These are phyloP conservation scores for Lentithecium fluviatile DNA, from an alignment of 495 filamentous ascomycete genomes.

Conservation along the genomic window DNA sequence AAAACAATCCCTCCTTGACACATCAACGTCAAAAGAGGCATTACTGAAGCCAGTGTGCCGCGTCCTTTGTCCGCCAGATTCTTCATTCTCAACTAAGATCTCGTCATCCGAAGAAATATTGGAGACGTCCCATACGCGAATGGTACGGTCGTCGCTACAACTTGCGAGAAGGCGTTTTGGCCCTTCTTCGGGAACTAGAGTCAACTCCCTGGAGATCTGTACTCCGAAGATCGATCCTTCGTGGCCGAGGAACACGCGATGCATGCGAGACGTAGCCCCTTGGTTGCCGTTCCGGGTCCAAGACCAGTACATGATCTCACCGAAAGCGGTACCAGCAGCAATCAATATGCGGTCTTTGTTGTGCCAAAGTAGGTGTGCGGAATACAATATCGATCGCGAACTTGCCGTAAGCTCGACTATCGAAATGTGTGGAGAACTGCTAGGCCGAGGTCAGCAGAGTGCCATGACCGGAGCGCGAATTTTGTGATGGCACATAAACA, in stretches of 20 bases:
- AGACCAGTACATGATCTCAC: slow-evolving; percentile 89
- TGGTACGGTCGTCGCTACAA: slow-evolving; percentile 92
- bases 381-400: slow-evolving; percentile 83
- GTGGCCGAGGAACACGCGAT: slow-evolving; percentile 79
- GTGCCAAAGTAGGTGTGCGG: slow-evolving; percentile 68
- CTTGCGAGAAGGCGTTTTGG: slow-evolving; percentile 68
- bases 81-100: slow-evolving; percentile 37
- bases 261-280: slow-evolving; percentile 40
- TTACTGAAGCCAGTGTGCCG: slow-evolving; percentile 29
- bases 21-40: slow-evolving; percentile 2
- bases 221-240: slow-evolving; percentile 94
- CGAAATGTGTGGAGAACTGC: slow-evolving; percentile 29
- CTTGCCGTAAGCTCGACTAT: slow-evolving; percentile 57
- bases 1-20: slow-evolving; percentile 49
- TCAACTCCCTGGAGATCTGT: slow-evolving; percentile 64
- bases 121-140: slow-evolving; percentile 84
- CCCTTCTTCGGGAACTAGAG: slow-evolving; percentile 37
- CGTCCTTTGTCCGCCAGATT: slow-evolving; percentile 43
- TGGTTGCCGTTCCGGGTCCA: slow-evolving; percentile 40
- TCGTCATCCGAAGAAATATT: slow-evolving; percentile 41
- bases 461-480: neutral
- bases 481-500: neutral
- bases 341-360: slow-evolving; percentile 62
- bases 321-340: slow-evolving; percentile 88
- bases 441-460: slow-evolving; percentile 14